phyloP scores from a whole-genome alignment of 2,329 filamentous ascomycete genomes.

The Blastomyces gilchristii region DNA sequence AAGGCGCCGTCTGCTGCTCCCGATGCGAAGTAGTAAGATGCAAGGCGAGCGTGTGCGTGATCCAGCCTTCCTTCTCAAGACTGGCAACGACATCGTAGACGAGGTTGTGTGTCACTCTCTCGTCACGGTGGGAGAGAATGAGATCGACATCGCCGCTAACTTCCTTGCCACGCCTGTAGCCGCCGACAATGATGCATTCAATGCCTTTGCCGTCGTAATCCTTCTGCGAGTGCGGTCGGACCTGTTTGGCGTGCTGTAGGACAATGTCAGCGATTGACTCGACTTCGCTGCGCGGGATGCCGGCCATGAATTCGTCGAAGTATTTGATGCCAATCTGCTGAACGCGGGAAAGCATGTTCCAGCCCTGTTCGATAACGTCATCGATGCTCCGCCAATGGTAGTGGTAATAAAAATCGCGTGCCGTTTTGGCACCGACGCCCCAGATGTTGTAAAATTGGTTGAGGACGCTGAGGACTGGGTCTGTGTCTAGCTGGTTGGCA shows the following conservation, averaged over 20 bases:
- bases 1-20: constrained; percentile 55
- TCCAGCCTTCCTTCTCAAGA: constrained; percentile 57
- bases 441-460: constrained; percentile 72
- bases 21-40: constrained; percentile 61
- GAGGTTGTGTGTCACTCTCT: constrained; percentile 57
- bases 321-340: constrained; percentile 94
- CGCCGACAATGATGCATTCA: constrained; percentile 60
- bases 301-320: constrained; percentile 70
- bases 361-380: constrained; percentile 74
- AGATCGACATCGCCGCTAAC: constrained; percentile 75
- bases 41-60: constrained; percentile 72
- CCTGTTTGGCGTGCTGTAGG: constrained; percentile 53
- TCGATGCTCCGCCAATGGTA: constrained; percentile 74
- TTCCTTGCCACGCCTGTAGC: constrained; percentile 68
- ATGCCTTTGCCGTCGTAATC: constrained; percentile 34
- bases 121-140: constrained; percentile 67
- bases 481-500: constrained; percentile 51
- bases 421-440: constrained; percentile 79
- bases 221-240: constrained; percentile 40
- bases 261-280: constrained; percentile 57
- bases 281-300: constrained; percentile 64
- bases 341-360: constrained; percentile 61
- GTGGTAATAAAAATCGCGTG: constrained; percentile 66
- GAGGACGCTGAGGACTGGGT: constrained; percentile 55
- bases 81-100: constrained; percentile 58